Evolutionary conservation across 148 eudicot genomes (phyloP), one percentile per base, ranked within the genome.

Genomic region (Vaccinium macrocarpon): DNA sequence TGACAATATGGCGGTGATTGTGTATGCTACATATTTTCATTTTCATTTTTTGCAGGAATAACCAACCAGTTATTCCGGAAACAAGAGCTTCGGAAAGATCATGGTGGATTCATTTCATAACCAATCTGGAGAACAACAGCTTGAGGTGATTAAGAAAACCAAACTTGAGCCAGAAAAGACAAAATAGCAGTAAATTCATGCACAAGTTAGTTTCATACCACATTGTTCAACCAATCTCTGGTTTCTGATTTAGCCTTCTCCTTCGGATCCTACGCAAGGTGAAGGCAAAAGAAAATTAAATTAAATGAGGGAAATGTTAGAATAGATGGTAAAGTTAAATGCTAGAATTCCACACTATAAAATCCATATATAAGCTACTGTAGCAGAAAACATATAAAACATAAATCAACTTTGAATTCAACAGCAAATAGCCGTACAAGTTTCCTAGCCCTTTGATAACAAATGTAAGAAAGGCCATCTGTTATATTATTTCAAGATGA

Each of bases 161-260:
- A 56, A 71, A 82, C 19, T 35, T 10, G n/a, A 48, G 73, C 14
- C 35, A n/a, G 73, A 15, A n/a, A 18, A 75, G 42, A 53, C 15
- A 76, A 18, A 56, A 38, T 29, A 48, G 72, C 77, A 32, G 6
- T 42, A 23, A 76, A 29, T 50, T 21, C 11, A 29, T 79, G 50
- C 71, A 61, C 82, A 14, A 83, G n/a, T 51, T 57, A 35, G 86
- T 81, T 42, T 19, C 94, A 81, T 93, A 95, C 99, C 99, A 93
- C 92, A 88, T 92, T 94, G 92, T 97, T 97, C 83, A 97, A 79
- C 99, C 99, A 97, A 83, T 97, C 99, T 90, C 99, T 91, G 78
- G 99, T 97, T 88, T 97, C 99, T 76, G 99, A 92, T 80, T 97
- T 97, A 61, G 99, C 99, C 88, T 95, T 97, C 89, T 97, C 99